Evolutionary conservation across 2,329 filamentous ascomycete genomes (phyloP).

Genomic region (Microascus cirrosus): DNA sequence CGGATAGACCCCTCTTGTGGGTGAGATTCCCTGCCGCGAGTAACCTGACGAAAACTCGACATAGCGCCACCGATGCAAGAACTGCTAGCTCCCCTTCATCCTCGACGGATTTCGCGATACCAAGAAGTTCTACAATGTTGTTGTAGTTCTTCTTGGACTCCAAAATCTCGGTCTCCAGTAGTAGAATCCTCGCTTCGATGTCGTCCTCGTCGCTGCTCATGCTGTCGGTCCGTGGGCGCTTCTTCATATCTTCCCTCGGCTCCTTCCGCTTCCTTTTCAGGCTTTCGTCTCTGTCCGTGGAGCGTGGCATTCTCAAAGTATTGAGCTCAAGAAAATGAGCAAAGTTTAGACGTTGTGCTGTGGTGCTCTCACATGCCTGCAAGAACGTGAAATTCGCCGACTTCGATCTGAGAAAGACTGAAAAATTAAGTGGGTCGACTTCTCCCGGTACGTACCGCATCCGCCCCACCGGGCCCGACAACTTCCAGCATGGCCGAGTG

Average conservation of each 20-base stretch:
- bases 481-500: background rate
- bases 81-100: constrained; percentile 45
- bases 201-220: constrained; percentile 38
- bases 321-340: background rate
- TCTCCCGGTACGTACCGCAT: constrained; percentile 4
- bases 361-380: background rate
- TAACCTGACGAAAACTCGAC: constrained; percentile 74
- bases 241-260: constrained; percentile 31
- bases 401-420: background rate
- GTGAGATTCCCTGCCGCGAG: constrained; percentile 62
- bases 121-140: constrained; percentile 67
- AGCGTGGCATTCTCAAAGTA: constrained; percentile 6
- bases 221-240: constrained; percentile 35
- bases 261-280: constrained; percentile 42
- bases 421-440: constrained; percentile 11
- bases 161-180: constrained; percentile 69
- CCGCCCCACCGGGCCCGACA: background rate
- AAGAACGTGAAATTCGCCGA: background rate
- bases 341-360: background rate
- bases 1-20: constrained; percentile 51
- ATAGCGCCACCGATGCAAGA: constrained; percentile 68
- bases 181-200: constrained; percentile 54
- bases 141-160: constrained; percentile 88
- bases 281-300: constrained; percentile 14
- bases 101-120: constrained; percentile 34